Conservation (phyloP, 495 filamentous ascomycete genomes). For the Talaromyces thailandensis region DNA sequence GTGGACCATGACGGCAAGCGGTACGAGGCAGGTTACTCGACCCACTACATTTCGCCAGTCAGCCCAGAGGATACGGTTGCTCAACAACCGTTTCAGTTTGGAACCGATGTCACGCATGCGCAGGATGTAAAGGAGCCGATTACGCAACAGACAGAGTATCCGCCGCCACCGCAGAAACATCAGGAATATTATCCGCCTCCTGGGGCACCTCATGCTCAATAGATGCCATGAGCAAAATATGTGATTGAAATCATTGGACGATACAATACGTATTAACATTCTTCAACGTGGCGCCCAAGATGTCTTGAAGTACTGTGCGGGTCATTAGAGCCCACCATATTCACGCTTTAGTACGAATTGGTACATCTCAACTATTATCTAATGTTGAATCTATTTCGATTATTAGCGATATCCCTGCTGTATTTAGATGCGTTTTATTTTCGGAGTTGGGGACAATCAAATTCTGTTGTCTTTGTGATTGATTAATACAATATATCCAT, state of each 20-base stretch:
- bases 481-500: background rate
- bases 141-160: background rate
- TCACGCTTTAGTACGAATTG: background rate
- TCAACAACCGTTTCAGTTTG: conserved; percentile 3
- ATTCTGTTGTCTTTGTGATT: background rate
- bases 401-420: background rate
- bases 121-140: background rate
- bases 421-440: background rate
- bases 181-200: background rate
- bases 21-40: conserved; percentile 8
- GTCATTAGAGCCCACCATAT: background rate
- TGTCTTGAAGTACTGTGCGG: too few species aligned
- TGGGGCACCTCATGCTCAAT: background rate
- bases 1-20: conserved; percentile 3
- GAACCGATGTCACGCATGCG: background rate
- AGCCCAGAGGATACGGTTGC: background rate
- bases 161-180: background rate
- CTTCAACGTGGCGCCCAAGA: too few species aligned
- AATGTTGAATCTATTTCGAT: background rate
- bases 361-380: background rate
- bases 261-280: background rate
- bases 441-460: background rate
- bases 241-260: background rate
- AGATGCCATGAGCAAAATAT: background rate
- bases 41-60: conserved; percentile 4